A percentile compares a stretch with the other conserved stretches of the same genome.
These are phyloP conservation scores for Chaetomium fimeti DNA, from an alignment of 495 filamentous ascomycete species.

Conservation along the genomic window DNA sequence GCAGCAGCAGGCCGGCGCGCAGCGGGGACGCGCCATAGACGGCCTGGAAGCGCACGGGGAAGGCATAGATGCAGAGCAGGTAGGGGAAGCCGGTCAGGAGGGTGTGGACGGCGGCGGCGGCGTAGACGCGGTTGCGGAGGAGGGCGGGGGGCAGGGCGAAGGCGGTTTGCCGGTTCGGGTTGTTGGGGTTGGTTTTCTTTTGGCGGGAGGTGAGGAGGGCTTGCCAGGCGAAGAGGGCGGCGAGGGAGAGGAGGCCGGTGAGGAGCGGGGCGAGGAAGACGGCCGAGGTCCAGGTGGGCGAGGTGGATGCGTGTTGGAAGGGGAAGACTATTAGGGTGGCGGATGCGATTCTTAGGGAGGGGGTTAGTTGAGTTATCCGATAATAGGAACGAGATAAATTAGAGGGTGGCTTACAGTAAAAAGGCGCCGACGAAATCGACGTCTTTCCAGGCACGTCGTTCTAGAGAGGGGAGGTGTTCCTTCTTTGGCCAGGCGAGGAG, in stretches of 20 bases:
- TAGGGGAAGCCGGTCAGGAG: constrained; percentile 57
- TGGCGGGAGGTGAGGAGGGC: constrained; percentile 18
- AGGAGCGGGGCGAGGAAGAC: constrained; percentile 49
- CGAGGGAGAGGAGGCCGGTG: constrained; percentile 43
- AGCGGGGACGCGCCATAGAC: constrained; percentile 52
- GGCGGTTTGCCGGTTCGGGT: background rate
- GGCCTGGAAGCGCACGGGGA: constrained; percentile 59
- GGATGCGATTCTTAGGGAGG: constrained; percentile 42
- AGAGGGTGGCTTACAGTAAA: constrained; percentile 42
- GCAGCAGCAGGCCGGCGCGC: constrained; percentile 56
- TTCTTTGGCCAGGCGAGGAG: constrained; percentile 46
- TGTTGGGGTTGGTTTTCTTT: background rate
- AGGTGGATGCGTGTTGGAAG: constrained; percentile 54
- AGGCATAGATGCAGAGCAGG: constrained; percentile 53
- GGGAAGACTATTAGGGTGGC: constrained; percentile 59
- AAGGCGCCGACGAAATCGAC: constrained; percentile 57
- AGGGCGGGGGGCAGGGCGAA: constrained; percentile 33
- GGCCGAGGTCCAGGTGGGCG: constrained; percentile 40
- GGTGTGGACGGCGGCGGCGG: constrained; percentile 43
- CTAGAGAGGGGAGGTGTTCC: constrained; percentile 34
- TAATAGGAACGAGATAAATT: no score
- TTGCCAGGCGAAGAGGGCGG: constrained; percentile 47
- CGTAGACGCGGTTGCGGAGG: constrained; percentile 33
- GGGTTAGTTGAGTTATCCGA: background rate
- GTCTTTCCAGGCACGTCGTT: constrained; percentile 44